Base-by-base conservation (phyloP, 805 yeast genomes). In the Huiozyma sinensis region DNA sequence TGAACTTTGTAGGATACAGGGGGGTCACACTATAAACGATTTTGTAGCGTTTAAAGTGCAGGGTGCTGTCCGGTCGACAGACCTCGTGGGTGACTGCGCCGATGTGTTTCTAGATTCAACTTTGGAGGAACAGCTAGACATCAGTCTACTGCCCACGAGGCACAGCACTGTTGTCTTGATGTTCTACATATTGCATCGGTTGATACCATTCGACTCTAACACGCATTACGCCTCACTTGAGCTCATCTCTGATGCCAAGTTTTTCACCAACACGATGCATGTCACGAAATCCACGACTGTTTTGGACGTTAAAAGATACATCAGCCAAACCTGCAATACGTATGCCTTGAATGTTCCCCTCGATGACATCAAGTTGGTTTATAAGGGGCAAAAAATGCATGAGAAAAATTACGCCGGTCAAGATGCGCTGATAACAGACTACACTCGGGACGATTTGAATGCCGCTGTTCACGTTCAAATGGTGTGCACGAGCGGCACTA, bases 91-190 rank as follows among this genome's bases (percentile, higher is more conserved):
- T n/a, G 47, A 48, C 13, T 51, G 45, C n/a, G 41, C 47, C 33
- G 40, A 44, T 24, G 44, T 44, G 10, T 48, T 51, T 37, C 46
- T 57, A 24, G 57, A 54, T 17, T 28, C 47, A 32, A 47, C 63
- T 2, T 37, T 68, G 1, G 42, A 52, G 2, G 58, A 65, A 7
- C 36, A 62, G 0, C 37, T 68, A n/a, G 52, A 59, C 1, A 45
- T 64, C n/a, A 70, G 66, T 49, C 58, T 61, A 28, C 56, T 63
- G 0, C 71, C 71, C 2, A 46, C 51, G 5, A 57, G 56, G 8
- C 49, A 47, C 3, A 39, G 60, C 27, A 54, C 52, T 38, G 53
- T 67, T 43, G 57, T 61, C 10, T 52, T 61, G 1, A 52, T 58
- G 52, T 56, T 60, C 44, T 49, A 49, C 35, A 49, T 62, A 10